A percentile compares a stretch with the other conserved stretches of the same genome.
Evolutionary conservation across 768 basidiomycete species (phyloP).

Genomic region (Tulasnella sp.): DNA sequence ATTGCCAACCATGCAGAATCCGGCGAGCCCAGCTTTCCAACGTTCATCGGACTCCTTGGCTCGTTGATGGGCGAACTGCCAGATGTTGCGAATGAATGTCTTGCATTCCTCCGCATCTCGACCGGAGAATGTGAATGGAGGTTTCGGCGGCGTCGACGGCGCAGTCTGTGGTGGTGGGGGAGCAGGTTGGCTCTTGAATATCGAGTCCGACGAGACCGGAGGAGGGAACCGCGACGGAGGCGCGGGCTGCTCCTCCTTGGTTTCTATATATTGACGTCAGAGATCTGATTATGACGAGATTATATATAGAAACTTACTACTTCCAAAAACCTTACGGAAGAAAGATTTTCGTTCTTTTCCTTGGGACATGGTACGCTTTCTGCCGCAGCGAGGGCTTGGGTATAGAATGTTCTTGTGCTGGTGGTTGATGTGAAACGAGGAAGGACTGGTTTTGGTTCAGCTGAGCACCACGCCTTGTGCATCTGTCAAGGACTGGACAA

Average conservation of each 20-base stretch:
- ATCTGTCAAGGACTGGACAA: background rate
- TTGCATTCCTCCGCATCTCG: background rate
- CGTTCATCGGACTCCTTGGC: background rate
- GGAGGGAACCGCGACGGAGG: background rate
- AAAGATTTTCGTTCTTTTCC: background rate
- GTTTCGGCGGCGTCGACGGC: background rate
- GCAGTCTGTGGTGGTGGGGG: background rate
- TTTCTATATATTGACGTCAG: background rate
- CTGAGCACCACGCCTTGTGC: background rate
- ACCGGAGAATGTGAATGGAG: background rate
- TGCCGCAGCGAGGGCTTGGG: background rate
- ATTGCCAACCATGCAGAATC: background rate
- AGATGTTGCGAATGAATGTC: background rate
- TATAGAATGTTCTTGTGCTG: background rate
- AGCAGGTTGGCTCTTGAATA: background rate
- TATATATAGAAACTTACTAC: background rate
- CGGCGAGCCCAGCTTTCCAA: background rate
- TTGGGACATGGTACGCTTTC: background rate
- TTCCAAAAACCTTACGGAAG: background rate
- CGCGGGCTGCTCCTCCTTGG: background rate
- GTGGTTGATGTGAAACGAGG: background rate
- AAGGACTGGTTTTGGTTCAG: background rate
- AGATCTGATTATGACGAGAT: background rate
- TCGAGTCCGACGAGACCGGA: background rate
- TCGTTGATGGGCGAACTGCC: background rate